Percentiles rank a stretch among this genome's conserved stretches.
Evolutionary conservation across 805 yeast genomes (phyloP).

Genomic region (Suhomyces xylopsoci): DNA sequence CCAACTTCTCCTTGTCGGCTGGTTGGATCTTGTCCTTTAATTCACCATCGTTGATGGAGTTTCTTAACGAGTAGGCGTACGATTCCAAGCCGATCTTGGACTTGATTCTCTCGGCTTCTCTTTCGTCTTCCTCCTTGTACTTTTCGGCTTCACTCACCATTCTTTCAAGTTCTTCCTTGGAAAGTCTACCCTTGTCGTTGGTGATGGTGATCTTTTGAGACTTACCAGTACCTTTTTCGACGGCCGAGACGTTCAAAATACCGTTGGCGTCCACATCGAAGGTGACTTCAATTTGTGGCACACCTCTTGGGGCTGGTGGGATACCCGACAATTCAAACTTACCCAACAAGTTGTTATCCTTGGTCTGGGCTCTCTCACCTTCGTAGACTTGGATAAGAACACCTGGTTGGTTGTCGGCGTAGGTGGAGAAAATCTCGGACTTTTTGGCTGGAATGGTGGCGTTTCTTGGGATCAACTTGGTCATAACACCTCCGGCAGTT

Average conservation of each 20-base stretch:
- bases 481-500: constrained; percentile 97
- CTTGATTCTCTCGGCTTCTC: constrained; percentile 78
- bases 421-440: constrained; percentile 93
- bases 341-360: constrained; percentile 88
- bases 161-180: constrained; percentile 92
- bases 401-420: constrained; percentile 94
- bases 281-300: constrained; percentile 88
- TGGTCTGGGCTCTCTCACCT: constrained; percentile 94
- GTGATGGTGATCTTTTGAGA: constrained; percentile 87
- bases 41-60: constrained; percentile 53
- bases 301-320: constrained; percentile 91
- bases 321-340: constrained; percentile 83
- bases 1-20: constrained; percentile 52
- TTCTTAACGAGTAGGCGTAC: constrained; percentile 79
- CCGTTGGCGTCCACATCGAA: constrained; percentile 86
- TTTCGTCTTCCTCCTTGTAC: constrained; percentile 87
- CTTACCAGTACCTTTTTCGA: constrained; percentile 94
- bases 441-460: constrained; percentile 94
- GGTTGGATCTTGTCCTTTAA: constrained; percentile 43
- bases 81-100: constrained; percentile 86
- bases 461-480: constrained; percentile 90
- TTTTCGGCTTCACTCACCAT: constrained; percentile 98
- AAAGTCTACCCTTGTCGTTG: constrained; percentile 90
- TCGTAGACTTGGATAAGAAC: constrained; percentile 91
- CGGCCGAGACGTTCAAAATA: constrained; percentile 79